Evolutionary conservation across 495 filamentous ascomycete genomes (phyloP).

Genomic region (Xylaria longipes): DNA sequence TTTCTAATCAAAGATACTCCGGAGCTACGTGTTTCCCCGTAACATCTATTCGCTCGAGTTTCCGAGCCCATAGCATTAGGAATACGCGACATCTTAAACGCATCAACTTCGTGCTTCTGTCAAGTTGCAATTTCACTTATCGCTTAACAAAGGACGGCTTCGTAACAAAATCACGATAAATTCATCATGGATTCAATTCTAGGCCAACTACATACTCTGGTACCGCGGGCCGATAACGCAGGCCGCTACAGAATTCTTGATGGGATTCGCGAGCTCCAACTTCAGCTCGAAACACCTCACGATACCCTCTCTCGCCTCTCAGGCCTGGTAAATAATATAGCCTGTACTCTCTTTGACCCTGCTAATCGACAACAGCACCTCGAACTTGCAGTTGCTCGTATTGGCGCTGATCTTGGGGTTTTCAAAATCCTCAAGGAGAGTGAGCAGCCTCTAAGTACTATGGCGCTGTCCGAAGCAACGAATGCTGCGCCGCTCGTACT

Average conservation of each 20-base stretch:
- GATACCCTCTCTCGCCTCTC: not conserved
- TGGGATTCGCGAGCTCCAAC: not conserved
- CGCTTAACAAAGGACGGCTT: not conserved
- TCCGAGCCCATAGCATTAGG: too few species aligned
- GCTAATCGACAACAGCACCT: not conserved
- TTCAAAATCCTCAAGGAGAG: not conserved
- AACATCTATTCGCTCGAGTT: too few species aligned
- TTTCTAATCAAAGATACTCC: too few species aligned
- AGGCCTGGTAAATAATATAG: not conserved
- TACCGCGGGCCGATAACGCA: not conserved
- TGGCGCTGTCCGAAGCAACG: not conserved
- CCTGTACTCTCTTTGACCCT: not conserved
- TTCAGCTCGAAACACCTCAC: not conserved
- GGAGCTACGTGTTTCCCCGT: too few species aligned
- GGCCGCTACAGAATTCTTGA: not conserved
- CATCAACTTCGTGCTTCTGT: not conserved
- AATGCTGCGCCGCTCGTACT: not conserved
- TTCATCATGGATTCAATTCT: not conserved
- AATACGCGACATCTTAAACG: too few species aligned
- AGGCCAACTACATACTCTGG: not conserved
- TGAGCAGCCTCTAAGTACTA: not conserved
- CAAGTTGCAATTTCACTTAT: not conserved
- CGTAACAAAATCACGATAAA: not conserved
- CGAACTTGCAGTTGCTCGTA: not conserved
- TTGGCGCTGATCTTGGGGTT: not conserved